Evolutionary conservation across 441 rosid species (phyloP).

Genomic region (Capsella rubella): DNA sequence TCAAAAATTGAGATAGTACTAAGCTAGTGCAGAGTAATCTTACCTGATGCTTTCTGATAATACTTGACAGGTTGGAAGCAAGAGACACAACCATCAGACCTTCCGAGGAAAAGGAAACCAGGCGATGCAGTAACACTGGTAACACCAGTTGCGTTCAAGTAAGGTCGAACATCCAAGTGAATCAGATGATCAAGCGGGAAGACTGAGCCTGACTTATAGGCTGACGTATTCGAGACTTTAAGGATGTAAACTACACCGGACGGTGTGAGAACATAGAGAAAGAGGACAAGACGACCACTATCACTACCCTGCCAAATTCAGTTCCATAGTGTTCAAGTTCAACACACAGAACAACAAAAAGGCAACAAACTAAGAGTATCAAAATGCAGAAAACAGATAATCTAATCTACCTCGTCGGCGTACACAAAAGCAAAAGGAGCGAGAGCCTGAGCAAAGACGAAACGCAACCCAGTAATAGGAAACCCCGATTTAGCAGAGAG

Average conservation of each 20-base stretch:
- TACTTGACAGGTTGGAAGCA: slow-evolving; percentile 62
- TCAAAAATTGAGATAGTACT: background rate
- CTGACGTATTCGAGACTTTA: slow-evolving; percentile 54
- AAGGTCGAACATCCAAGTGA: slow-evolving; percentile 56
- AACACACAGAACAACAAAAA: slow-evolving; percentile 1
- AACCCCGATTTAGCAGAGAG: slow-evolving; percentile 59
- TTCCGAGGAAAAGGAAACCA: slow-evolving; percentile 73
- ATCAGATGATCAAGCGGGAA: slow-evolving; percentile 58
- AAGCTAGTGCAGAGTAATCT: slow-evolving; percentile 14
- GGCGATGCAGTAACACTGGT: slow-evolving; percentile 64
- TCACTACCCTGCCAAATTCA: slow-evolving; percentile 53
- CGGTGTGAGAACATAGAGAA: slow-evolving; percentile 67
- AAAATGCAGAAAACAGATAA: background rate
- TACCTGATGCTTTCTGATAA: slow-evolving; percentile 68
- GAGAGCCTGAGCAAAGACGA: slow-evolving; percentile 66
- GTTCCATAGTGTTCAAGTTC: slow-evolving; percentile 19
- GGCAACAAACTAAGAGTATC: background rate
- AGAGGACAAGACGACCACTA: slow-evolving; percentile 44
- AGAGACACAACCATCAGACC: slow-evolving; percentile 73
- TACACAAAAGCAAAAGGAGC: slow-evolving; percentile 75
- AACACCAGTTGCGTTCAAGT: slow-evolving; percentile 48
- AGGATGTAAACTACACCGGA: slow-evolving; percentile 76
- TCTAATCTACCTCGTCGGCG: slow-evolving; percentile 48
- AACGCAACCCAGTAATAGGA: slow-evolving; percentile 67
- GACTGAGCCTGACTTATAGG: slow-evolving; percentile 54